Percentiles rank a stretch among this genome's conserved stretches.
phyloP scores from a whole-genome alignment of 2,329 filamentous ascomycete genomes.

The Chrysosporium queenslandicum region DNA sequence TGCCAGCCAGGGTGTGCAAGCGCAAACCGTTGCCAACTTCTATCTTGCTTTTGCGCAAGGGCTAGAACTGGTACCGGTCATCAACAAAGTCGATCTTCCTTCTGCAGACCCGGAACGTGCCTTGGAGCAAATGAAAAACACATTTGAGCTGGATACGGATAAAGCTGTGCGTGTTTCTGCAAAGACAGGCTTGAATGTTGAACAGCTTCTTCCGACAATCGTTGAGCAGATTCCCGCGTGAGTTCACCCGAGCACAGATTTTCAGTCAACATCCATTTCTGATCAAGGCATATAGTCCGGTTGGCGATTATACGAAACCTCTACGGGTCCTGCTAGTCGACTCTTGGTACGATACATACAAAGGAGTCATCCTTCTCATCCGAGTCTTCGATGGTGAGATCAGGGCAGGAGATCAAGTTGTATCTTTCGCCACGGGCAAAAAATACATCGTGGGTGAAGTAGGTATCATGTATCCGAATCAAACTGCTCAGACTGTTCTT shows the following conservation, averaged over 20 bases:
- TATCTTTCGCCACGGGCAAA: slow-evolving; percentile 76
- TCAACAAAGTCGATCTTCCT: slow-evolving; percentile 94
- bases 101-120: slow-evolving; percentile 80
- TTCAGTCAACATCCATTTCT: slow-evolving; percentile 17
- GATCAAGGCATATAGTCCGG: slow-evolving; percentile 40
- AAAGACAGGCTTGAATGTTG: slow-evolving; percentile 85
- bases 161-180: slow-evolving; percentile 73
- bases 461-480: slow-evolving; percentile 87
- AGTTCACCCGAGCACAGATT: slow-evolving; percentile 20
- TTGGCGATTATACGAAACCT: slow-evolving; percentile 61
- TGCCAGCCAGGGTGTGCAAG: slow-evolving; percentile 91
- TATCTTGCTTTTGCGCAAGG: slow-evolving; percentile 93
- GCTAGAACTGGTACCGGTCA: slow-evolving; percentile 72
- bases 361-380: slow-evolving; percentile 83
- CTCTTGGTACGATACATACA: slow-evolving; percentile 96
- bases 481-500: slow-evolving; percentile 67
- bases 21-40: slow-evolving; percentile 97
- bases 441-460: slow-evolving; percentile 94
- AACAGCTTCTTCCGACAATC: slow-evolving; percentile 70
- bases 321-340: slow-evolving; percentile 82
- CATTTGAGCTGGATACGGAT: slow-evolving; percentile 76
- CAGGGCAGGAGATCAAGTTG: slow-evolving; percentile 70
- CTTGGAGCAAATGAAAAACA: slow-evolving; percentile 71
- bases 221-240: slow-evolving; percentile 69
- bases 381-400: slow-evolving; percentile 83